Conservation (phyloP, 495 filamentous ascomycete genomes). For the Lasiosphaeria hispida region DNA sequence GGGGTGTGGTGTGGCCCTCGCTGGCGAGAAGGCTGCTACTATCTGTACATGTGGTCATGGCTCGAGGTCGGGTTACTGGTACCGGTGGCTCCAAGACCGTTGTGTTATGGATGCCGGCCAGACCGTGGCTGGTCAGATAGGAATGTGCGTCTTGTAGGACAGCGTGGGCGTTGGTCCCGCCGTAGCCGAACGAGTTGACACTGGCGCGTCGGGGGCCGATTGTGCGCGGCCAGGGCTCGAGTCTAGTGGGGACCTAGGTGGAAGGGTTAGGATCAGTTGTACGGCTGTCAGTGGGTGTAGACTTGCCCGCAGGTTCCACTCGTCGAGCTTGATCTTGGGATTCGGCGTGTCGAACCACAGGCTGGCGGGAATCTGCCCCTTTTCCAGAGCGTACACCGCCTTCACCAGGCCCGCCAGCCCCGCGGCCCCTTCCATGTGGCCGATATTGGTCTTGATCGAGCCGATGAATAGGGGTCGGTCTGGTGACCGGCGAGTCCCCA, state of each 20-base stretch:
- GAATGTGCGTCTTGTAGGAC: background rate
- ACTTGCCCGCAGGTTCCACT: constrained; percentile 2
- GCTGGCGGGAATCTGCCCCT: constrained; percentile 40
- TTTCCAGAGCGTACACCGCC: constrained; percentile 46
- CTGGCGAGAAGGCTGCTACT: too few relatives aligned
- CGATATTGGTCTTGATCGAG: constrained; percentile 54
- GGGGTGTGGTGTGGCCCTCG: too few relatives aligned
- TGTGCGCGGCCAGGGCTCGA: background rate
- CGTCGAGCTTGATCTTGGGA: constrained; percentile 28
- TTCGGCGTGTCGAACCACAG: constrained; percentile 48
- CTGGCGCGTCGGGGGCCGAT: background rate
- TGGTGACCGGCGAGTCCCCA: constrained; percentile 25
- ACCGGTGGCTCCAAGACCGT: constrained; percentile 16
- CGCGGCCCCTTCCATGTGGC: constrained; percentile 51
- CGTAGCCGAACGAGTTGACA: constrained; percentile 10
- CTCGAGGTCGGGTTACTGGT: background rate
- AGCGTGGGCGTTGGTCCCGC: background rate
- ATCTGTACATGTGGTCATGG: too few relatives aligned
- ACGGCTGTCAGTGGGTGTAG: constrained; percentile 14
- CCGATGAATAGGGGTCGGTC: constrained; percentile 45
- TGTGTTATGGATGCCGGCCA: constrained; percentile 5
- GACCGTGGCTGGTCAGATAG: background rate
- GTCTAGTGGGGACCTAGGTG: background rate
- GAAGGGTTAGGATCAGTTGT: background rate
- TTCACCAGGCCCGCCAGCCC: constrained; percentile 55